phyloP scores from a whole-genome alignment of 2,329 filamentous ascomycete species.

The Alternaria sp. region DNA sequence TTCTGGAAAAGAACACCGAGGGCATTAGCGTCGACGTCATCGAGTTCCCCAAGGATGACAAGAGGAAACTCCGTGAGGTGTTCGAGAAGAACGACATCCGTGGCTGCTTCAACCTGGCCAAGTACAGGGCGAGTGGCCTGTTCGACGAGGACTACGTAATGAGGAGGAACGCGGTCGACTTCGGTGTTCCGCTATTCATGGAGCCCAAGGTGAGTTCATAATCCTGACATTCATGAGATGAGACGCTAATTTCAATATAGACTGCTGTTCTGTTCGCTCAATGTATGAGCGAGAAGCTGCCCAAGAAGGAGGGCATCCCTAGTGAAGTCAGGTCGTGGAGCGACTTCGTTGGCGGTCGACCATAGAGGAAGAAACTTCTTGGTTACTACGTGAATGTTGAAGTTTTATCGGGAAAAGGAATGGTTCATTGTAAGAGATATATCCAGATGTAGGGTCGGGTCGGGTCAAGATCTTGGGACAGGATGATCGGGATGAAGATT shows the following conservation, averaged over 20 bases:
- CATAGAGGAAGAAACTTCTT: slow-evolving; percentile 35
- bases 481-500: slow-evolving; percentile 4
- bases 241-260: slow-evolving; percentile 55
- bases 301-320: slow-evolving; percentile 85
- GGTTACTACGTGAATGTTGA: background rate
- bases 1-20: slow-evolving; percentile 76
- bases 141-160: slow-evolving; percentile 97
- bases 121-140: slow-evolving; percentile 80
- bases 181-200: slow-evolving; percentile 97
- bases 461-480: background rate
- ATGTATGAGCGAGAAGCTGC: slow-evolving; percentile 97
- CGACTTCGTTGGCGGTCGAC: slow-evolving; percentile 77
- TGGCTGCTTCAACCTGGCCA: slow-evolving; percentile 93
- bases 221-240: background rate
- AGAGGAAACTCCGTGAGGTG: slow-evolving; percentile 90
- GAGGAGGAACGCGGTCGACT: slow-evolving; percentile 97
- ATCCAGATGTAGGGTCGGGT: slow-evolving; percentile 9
- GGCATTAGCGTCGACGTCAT: slow-evolving; percentile 83
- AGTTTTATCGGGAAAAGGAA: background rate
- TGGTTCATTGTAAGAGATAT: slow-evolving; percentile 12
- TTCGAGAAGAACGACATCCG: slow-evolving; percentile 97
- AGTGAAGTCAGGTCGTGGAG: slow-evolving; percentile 93
- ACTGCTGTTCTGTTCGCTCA: slow-evolving; percentile 95
- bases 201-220: slow-evolving; percentile 81
- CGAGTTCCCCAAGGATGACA: slow-evolving; percentile 95